phyloP scores from a whole-genome alignment of 345 rosid genomes.

The Cochlearia excelsa region DNA sequence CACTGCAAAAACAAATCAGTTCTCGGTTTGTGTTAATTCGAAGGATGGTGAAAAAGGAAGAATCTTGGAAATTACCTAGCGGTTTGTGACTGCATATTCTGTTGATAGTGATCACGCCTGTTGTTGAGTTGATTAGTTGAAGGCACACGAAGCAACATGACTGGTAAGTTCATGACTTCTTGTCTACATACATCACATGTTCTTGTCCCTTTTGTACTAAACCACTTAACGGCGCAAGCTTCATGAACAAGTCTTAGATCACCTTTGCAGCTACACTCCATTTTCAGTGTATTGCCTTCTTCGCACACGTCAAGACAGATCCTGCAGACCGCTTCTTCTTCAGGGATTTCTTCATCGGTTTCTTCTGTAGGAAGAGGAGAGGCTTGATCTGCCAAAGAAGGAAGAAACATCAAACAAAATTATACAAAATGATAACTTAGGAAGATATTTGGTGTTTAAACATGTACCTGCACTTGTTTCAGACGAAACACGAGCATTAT shows the following conservation, averaged over 20 bases:
- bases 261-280: conserved; percentile 99
- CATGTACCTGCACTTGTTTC: conserved; percentile 56
- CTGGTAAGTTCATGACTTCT: conserved; percentile 85
- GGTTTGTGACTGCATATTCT: conserved; percentile 44
- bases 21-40: conserved; percentile 11
- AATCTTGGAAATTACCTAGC: conserved; percentile 47
- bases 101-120: conserved; percentile 53
- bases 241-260: conserved; percentile 92
- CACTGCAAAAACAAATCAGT: conserved; percentile 52
- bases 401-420: no score
- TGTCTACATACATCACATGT: conserved; percentile 87
- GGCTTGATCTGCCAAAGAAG: no score
- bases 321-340: conserved; percentile 95
- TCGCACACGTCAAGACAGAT: conserved; percentile 88
- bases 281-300: conserved; percentile 93
- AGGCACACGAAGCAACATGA: conserved; percentile 64
- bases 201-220: conserved; percentile 87
- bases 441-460: background rate
- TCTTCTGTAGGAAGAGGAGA: no score
- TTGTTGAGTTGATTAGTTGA: conserved; percentile 39
- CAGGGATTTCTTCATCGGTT: conserved; percentile 63
- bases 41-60: conserved; percentile 16
- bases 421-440: background rate
- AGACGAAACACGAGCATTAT: conserved; percentile 37
- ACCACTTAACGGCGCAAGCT: conserved; percentile 96